Evolutionary conservation across 495 filamentous ascomycete species (phyloP).

Genomic region (Penicillium fimorum): DNA sequence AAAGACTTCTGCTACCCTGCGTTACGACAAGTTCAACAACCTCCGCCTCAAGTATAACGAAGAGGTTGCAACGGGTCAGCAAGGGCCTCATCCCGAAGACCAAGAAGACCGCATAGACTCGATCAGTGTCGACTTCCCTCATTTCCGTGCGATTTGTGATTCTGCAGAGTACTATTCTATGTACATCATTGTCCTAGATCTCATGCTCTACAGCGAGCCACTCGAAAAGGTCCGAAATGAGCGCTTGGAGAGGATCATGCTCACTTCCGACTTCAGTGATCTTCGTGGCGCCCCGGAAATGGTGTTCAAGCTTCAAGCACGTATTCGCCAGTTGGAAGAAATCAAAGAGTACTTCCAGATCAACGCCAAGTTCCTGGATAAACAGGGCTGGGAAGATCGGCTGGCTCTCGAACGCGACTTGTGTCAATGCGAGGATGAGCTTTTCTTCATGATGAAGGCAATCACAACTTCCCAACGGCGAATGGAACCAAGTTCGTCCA

Average conservation of each 20-base stretch:
- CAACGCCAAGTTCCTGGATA: slow-evolving; percentile 82
- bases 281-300: slow-evolving; percentile 90
- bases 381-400: slow-evolving; percentile 87
- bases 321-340: slow-evolving; percentile 91
- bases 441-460: slow-evolving; percentile 99
- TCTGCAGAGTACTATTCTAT: slow-evolving; percentile 95
- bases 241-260: slow-evolving; percentile 95
- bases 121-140: slow-evolving; percentile 93
- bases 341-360: slow-evolving; percentile 96
- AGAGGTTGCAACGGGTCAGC: slow-evolving; percentile 68
- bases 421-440: slow-evolving; percentile 85
- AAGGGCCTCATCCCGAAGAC: slow-evolving; percentile 32
- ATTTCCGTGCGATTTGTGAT: slow-evolving; percentile 88
- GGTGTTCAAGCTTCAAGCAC: slow-evolving; percentile 85
- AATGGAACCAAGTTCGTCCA: slow-evolving; percentile 60
- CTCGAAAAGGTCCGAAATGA: slow-evolving; percentile 93
- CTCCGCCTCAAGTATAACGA: slow-evolving; percentile 97
- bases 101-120: slow-evolving; percentile 86
- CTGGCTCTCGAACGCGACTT: slow-evolving; percentile 84
- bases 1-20: slow-evolving; percentile 86
- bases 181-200: slow-evolving; percentile 94
- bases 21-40: slow-evolving; percentile 98
- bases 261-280: slow-evolving; percentile 99
- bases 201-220: slow-evolving; percentile 92
- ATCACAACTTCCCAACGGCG: slow-evolving; percentile 95